Base-by-base conservation (phyloP, 768 basidiomycete species). In the Lactarius sp. region DNA sequence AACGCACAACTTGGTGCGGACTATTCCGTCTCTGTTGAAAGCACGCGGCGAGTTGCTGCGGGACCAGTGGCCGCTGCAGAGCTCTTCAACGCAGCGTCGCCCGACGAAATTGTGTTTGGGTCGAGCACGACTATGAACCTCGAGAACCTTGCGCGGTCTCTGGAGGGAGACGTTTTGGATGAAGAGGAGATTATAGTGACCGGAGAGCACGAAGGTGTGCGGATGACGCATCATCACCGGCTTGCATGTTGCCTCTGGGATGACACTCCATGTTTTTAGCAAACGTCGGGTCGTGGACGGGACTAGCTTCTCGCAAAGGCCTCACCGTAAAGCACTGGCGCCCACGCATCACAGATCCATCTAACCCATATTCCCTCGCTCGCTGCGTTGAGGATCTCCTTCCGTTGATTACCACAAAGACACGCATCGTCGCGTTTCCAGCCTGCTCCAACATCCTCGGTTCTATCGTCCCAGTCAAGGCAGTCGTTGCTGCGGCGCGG, bases 181-280 rank as follows among this genome's bases (percentile, higher is more conserved):
- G 86, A 82, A 3, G 90, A 91, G 62, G 90, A 92, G 72, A 84
- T 92, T 60, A 84, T 93, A 59, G 71, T 91, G n/a, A 88, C 87
- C 0, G 27, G 83, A 1, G 90, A 92, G 70, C 90, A 93, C 66
- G 90, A 93, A 79, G 84, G 88, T 90, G 44, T 33, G 75, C 61
- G 53, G 37, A 27, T 41, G 8, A 13, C 3, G 3, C 18, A 41
- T 52, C 13, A n/a, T 18, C 16, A 18, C 27, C 27, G 27, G 18
- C 16, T 44, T 44, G 2, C 18, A 9, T 44, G 4, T n/a, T n/a
- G 3, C 5, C 18, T n/a, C 9, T 41, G 4, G 31, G 1, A 47
- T 41, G 46, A 47, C 41, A 37, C 27, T 22, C 34, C n/a, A 6
- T 42, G 55, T 52, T 22, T 60, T 4, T 63, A 27, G 89, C 90